phyloP scores from a whole-genome alignment of 1,139 yeast species.

The Kodamaea ohmeri region DNA sequence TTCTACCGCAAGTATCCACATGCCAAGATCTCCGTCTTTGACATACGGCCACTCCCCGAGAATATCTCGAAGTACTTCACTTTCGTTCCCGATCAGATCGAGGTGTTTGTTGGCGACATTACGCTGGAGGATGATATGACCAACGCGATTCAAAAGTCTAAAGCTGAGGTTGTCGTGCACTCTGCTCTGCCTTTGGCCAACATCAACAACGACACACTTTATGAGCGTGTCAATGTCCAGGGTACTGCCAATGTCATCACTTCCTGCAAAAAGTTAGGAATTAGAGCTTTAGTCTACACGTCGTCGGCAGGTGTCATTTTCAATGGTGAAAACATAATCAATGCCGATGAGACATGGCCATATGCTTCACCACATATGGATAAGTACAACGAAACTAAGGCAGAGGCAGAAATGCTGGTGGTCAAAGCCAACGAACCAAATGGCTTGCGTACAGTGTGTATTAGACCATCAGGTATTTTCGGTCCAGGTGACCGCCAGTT shows the following conservation, averaged over 20 bases:
- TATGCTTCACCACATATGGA: conserved; percentile 92
- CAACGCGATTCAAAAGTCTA: conserved; percentile 55
- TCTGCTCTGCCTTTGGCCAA: conserved; percentile 85
- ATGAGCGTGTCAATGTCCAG: conserved; percentile 84
- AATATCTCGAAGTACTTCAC: conserved; percentile 69
- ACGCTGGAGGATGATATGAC: conserved; percentile 70
- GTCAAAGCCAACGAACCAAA: conserved; percentile 60
- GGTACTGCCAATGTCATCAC: conserved; percentile 79
- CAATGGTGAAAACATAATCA: conserved; percentile 85
- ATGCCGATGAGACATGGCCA: conserved; percentile 94
- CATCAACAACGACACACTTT: conserved; percentile 51
- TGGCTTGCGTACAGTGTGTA: conserved; percentile 72
- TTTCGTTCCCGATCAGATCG: conserved; percentile 57
- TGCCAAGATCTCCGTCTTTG: conserved; percentile 81
- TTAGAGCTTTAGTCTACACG: conserved; percentile 82
- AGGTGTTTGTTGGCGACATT: conserved; percentile 77
- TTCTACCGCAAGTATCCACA: conserved; percentile 66
- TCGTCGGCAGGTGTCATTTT: conserved; percentile 97
- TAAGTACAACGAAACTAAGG: conserved; percentile 94
- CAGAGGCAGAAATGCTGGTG: conserved; percentile 83
- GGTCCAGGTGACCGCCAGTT: conserved; percentile 98
- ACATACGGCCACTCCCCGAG: conserved; percentile 82
- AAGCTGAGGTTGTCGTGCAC: conserved; percentile 82
- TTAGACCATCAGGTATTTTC: conserved; percentile 97
- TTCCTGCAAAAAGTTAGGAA: conserved; percentile 53